phyloP scores from a whole-genome alignment of 2,329 filamentous ascomycete genomes.

The Aureobasidium pullulans region DNA sequence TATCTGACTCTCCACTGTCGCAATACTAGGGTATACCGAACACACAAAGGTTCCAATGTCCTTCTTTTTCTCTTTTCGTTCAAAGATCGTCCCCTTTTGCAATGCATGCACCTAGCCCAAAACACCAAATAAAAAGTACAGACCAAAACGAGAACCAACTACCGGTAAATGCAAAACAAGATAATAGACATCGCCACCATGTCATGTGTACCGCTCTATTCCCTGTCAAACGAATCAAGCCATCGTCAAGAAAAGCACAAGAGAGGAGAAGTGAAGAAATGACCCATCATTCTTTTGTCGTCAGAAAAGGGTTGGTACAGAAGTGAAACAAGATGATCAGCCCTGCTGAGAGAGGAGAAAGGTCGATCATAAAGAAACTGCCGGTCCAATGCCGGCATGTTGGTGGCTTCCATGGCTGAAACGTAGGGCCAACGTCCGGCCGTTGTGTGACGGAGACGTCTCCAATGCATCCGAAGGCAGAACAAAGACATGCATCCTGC shows the following conservation, averaged over 20 bases:
- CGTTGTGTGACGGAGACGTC: not conserved
- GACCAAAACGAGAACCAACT: not conserved
- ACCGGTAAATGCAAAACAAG: not conserved
- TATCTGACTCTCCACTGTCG: no score
- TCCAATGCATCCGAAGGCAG: not conserved
- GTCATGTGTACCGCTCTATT: not conserved
- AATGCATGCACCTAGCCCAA: no score
- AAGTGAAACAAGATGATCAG: not conserved
- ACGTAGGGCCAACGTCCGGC: not conserved
- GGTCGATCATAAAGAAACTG: not conserved
- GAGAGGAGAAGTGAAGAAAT: not conserved
- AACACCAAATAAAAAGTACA: no score
- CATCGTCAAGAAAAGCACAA: not conserved
- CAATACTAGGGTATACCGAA: no score
- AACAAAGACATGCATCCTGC: no score
- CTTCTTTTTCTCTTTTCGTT: no score
- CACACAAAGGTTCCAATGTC: no score
- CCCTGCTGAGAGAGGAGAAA: not conserved
- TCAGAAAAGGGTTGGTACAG: not conserved
- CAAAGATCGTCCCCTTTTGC: no score
- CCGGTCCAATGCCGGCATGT: not conserved
- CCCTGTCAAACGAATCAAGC: not conserved
- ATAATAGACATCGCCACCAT: not conserved
- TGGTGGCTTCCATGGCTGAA: not conserved
- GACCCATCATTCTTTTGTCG: not conserved